Conservation (phyloP, 352 stramenopile species). For the Phytopythium oedochilum region DNA sequence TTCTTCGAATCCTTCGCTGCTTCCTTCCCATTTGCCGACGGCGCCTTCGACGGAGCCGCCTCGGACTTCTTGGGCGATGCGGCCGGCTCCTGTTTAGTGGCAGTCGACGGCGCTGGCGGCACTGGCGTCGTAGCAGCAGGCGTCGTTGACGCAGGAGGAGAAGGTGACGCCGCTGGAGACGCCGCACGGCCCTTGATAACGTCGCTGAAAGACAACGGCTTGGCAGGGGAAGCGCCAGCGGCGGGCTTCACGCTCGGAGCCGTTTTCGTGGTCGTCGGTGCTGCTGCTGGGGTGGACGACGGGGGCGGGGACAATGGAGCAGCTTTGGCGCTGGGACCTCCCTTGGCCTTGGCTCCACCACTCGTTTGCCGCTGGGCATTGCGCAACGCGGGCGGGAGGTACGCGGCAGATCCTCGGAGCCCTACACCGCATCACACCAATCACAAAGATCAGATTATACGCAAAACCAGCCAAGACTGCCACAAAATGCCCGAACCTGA, state of each 20-base stretch:
- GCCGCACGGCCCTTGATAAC: slow-evolving; percentile 45
- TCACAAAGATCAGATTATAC: background rate
- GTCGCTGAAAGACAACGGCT: slow-evolving; percentile 72
- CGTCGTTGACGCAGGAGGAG: background rate
- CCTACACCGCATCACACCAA: background rate
- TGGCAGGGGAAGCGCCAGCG: slow-evolving; percentile 13
- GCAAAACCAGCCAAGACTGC: background rate
- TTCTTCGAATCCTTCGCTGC: slow-evolving; percentile 16
- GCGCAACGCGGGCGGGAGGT: slow-evolving; percentile 63
- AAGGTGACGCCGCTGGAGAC: slow-evolving; percentile 2
- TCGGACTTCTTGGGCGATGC: slow-evolving; percentile 18
- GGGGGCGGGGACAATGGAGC: slow-evolving; percentile 1
- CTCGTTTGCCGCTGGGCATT: slow-evolving; percentile 41
- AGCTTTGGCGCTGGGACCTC: background rate
- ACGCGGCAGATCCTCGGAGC: slow-evolving; percentile 32
- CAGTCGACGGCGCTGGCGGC: slow-evolving; percentile 5
- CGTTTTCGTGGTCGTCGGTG: slow-evolving; percentile 5
- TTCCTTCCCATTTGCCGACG: slow-evolving; percentile 13
- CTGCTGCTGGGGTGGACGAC: slow-evolving; percentile 2
- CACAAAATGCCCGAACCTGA: background rate
- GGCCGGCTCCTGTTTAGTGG: background rate
- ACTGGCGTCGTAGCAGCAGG: background rate
- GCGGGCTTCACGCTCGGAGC: slow-evolving; percentile 6
- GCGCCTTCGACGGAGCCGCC: background rate
- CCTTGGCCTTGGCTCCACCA: slow-evolving; percentile 16